Conservation (phyloP, 106 monocot genomes). For the Alisma plantagoaquatica region DNA sequence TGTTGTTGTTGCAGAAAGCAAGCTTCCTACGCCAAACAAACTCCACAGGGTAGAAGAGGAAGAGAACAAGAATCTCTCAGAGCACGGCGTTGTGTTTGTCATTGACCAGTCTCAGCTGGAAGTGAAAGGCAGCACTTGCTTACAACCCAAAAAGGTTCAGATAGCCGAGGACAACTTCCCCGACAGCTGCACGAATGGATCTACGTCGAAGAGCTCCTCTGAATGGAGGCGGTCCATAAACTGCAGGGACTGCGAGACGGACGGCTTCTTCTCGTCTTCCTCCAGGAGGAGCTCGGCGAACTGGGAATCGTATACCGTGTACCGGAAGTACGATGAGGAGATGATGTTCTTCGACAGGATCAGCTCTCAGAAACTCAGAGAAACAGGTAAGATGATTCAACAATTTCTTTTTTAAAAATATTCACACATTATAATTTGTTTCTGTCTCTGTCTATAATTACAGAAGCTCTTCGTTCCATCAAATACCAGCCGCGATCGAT, state of each 20-base stretch:
- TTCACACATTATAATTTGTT: background rate
- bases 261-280: slow-evolving; percentile 84
- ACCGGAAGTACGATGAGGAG: slow-evolving; percentile 85
- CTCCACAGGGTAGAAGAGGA: slow-evolving; percentile 15
- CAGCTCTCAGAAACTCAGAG: slow-evolving; percentile 67
- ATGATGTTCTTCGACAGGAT: slow-evolving; percentile 77
- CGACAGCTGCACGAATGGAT: slow-evolving; percentile 46
- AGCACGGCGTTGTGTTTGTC: no score
- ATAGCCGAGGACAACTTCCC: slow-evolving; percentile 12
- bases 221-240: slow-evolving; percentile 71
- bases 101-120: no score
- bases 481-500: slow-evolving; percentile 62
- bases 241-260: slow-evolving; percentile 69
- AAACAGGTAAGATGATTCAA: slow-evolving; percentile 46
- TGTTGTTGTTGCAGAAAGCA: no score
- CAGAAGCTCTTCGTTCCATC: slow-evolving; percentile 65
- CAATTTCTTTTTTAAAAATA: background rate
- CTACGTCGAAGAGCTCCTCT: slow-evolving; percentile 86
- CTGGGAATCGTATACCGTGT: slow-evolving; percentile 76
- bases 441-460: background rate
- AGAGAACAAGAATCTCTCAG: no score
- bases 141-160: no score
- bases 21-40: background rate
- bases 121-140: no score
- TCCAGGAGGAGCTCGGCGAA: slow-evolving; percentile 73